phyloP scores from a whole-genome alignment of 1,139 yeast species.

The Debaryomyces coudertii region DNA sequence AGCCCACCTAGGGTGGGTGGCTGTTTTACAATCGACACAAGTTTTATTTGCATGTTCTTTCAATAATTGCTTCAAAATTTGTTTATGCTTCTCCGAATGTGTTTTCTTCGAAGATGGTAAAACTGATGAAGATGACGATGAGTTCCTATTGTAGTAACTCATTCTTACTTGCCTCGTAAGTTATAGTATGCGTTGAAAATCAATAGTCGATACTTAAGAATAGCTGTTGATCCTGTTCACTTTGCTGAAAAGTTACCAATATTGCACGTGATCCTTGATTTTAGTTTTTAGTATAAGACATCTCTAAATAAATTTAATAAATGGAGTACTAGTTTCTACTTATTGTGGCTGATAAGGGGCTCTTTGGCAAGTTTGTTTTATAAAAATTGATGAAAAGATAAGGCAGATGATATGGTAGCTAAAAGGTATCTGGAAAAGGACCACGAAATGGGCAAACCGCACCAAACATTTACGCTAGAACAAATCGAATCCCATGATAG shows the following conservation, averaged over 20 bases:
- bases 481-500: slow-evolving; percentile 51
- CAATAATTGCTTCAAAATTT: slow-evolving; percentile 70
- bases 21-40: slow-evolving; percentile 91
- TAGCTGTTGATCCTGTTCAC: background rate
- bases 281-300: background rate
- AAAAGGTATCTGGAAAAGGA: slow-evolving; percentile 1
- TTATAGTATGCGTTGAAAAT: background rate
- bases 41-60: slow-evolving; percentile 73
- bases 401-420: slow-evolving; percentile 1
- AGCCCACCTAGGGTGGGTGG: slow-evolving; percentile 96
- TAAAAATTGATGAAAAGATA: background rate
- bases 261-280: background rate
- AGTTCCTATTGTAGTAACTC: slow-evolving; percentile 9
- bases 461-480: slow-evolving; percentile 21
- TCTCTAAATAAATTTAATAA: background rate
- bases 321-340: background rate
- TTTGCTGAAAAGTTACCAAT: slow-evolving; percentile 2
- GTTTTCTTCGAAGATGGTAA: slow-evolving; percentile 49
- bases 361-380: background rate
- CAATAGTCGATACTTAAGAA: background rate
- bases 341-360: background rate
- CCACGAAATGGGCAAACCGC: slow-evolving; percentile 2
- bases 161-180: slow-evolving; percentile 1
- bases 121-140: slow-evolving; percentile 17
- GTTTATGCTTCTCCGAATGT: slow-evolving; percentile 60